A percentile compares a stretch with the other conserved stretches of the same genome.
These are phyloP conservation scores for Neofusicoccum ribis DNA, from an alignment of 2,329 filamentous ascomycete species.

Conservation along the genomic window DNA sequence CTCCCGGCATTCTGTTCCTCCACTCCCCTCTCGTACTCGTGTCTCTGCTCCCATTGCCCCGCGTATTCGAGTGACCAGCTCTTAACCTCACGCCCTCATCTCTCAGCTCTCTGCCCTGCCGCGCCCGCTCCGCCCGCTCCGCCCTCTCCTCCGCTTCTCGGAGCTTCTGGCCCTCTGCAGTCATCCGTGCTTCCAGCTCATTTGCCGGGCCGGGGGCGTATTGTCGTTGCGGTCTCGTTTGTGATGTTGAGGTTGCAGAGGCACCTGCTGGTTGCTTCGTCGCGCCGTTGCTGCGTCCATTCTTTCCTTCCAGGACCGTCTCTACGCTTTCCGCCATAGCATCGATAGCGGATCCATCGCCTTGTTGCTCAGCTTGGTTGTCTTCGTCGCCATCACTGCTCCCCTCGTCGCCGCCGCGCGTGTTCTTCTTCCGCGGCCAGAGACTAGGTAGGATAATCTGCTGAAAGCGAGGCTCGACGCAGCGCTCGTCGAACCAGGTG, in stretches of 20 bases:
- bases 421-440: constrained; percentile 84
- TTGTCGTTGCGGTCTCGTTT: neutral
- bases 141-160: constrained; percentile 38
- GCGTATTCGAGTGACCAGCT: neutral
- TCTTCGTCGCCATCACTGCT: constrained; percentile 30
- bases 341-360: constrained; percentile 12
- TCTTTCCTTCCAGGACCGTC: neutral
- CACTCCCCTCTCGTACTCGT: neutral
- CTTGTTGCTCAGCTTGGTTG: constrained; percentile 7
- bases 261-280: neutral
- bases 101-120: constrained; percentile 1
- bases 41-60: neutral
- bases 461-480: constrained; percentile 82
- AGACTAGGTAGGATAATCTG: constrained; percentile 80
- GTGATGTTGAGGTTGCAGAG: constrained; percentile 19
- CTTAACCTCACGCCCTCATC: neutral
- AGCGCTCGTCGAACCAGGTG: constrained; percentile 84
- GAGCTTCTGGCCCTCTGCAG: constrained; percentile 38
- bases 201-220: constrained; percentile 2
- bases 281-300: neutral
- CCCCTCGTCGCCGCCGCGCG: constrained; percentile 67
- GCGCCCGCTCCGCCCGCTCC: constrained; percentile 4
- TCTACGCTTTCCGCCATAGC: neutral
- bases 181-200: constrained; percentile 36
- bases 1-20: neutral